Evolutionary conservation across 257 asterid genomes (phyloP), one percentile per base, ranked within the genome.

Genomic region (Oldenlandia corymbosa): DNA sequence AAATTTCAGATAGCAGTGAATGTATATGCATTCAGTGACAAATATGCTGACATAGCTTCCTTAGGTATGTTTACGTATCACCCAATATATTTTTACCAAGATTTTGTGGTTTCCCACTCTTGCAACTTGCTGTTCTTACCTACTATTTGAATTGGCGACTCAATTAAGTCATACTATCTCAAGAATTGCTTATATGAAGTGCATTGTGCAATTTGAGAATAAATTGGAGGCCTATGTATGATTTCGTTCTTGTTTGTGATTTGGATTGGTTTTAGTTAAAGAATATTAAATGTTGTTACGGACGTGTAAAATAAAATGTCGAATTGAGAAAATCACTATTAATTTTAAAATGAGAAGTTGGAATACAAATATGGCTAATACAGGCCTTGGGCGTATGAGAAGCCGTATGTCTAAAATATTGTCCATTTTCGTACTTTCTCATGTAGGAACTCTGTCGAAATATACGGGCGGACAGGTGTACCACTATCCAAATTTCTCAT

Each of bases 401-500:
- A 23, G 10, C 12, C 30, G 6, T 20, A 10, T 48, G 49, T 23
- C 20, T 49, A 17, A 34, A 11, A 64, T 34, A 27, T 13, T 26
- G 21, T 23, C 42, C 43, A 39, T 58, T 37, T 37, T 23, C 51
- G 39, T 37, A 20, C 51, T 37, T 55, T 30, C 24, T 54, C n/a
- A n/a, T 45, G 23, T 66, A 94, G 99, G 99, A 70, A 90, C 97
- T 1, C 83, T 94, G 73, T 90, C 99, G 65, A 93, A 93, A 77
- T 93, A 93, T 75, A 85, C 99, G 60, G 96, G 99, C 65, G 99
- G 99, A 52, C 99, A 90, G 95, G 95, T 94, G 39, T 90, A 90
- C 71, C 75, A 88, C 70, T 94, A 90, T 78, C 99, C 94, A 64
- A 76, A 84, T 78, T 94, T 94, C 81, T 88, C 70, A 63, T 76